These are phyloP conservation scores for Pythium rhizo-oryzae DNA, from an alignment of 352 stramenopile genomes.

Conservation along the genomic window DNA sequence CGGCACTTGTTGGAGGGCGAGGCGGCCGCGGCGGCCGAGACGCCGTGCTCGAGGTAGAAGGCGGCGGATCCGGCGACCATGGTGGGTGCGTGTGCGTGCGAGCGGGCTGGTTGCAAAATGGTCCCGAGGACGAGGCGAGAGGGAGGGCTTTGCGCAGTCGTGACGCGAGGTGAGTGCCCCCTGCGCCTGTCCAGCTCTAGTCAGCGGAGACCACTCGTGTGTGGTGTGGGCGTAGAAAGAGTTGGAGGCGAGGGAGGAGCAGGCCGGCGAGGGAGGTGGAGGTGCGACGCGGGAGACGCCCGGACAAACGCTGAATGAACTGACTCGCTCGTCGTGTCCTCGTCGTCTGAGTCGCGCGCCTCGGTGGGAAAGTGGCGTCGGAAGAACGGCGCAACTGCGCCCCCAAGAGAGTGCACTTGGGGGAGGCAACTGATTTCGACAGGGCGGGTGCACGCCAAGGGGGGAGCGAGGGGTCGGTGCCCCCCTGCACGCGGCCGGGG, in stretches of 20 bases:
- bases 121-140: not conserved
- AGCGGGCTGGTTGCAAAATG: constrained; percentile 9
- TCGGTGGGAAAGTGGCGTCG: constrained; percentile 25
- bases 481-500: too few relatives aligned
- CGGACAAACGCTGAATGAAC: constrained; percentile 18
- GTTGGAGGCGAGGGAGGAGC: not conserved
- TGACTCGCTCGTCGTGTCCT: constrained; percentile 20
- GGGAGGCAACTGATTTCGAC: constrained; percentile 3
- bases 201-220: constrained; percentile 7
- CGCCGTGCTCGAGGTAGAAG: constrained; percentile 17
- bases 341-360: constrained; percentile 26
- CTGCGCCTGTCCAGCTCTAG: constrained; percentile 4
- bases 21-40: not conserved
- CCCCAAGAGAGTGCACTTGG: constrained; percentile 1
- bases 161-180: not conserved
- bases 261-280: not conserved
- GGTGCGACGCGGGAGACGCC: constrained; percentile 9
- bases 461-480: too few relatives aligned
- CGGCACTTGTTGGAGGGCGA: constrained; percentile 46
- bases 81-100: not conserved
- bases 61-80: constrained; percentile 22
- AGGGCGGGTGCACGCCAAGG: too few relatives aligned
- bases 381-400: not conserved
- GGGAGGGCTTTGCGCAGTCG: not conserved
- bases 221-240: not conserved